Conservation (phyloP, 305 asterid species). For the Stenogyne calaminthoides region DNA sequence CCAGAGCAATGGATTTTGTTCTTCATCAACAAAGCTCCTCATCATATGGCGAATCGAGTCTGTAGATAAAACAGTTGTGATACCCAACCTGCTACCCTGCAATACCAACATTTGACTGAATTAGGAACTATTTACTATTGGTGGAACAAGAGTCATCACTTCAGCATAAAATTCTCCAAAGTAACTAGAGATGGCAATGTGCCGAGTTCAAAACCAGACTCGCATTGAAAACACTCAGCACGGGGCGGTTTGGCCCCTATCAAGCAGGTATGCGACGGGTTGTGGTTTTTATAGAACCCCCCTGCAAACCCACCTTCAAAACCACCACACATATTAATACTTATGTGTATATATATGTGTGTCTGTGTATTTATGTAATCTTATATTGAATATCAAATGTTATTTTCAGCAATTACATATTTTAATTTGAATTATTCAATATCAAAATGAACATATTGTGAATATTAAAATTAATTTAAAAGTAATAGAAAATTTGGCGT, state of each 20-base stretch:
- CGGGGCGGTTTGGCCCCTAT: not conserved
- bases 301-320: no score
- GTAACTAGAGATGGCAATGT: not conserved
- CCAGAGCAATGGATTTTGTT: constrained; percentile 94
- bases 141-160: not conserved
- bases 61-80: constrained; percentile 91
- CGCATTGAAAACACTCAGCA: not conserved
- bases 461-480: no score
- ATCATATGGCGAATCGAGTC: constrained; percentile 99
- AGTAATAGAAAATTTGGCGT: no score
- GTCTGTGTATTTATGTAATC: no score
- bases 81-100: constrained; percentile 97
- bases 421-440: no score
- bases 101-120: constrained; percentile 21
- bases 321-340: no score
- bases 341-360: no score
- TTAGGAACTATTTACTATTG: not conserved
- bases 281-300: not conserved
- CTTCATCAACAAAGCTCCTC: constrained; percentile 95
- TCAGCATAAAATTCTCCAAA: not conserved
- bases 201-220: not conserved
- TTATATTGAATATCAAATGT: no score
- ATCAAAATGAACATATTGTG: no score
- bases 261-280: not conserved
- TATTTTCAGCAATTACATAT: no score